Evolutionary conservation across 2,329 filamentous ascomycete species (phyloP).

Genomic region (Microsporum canis): DNA sequence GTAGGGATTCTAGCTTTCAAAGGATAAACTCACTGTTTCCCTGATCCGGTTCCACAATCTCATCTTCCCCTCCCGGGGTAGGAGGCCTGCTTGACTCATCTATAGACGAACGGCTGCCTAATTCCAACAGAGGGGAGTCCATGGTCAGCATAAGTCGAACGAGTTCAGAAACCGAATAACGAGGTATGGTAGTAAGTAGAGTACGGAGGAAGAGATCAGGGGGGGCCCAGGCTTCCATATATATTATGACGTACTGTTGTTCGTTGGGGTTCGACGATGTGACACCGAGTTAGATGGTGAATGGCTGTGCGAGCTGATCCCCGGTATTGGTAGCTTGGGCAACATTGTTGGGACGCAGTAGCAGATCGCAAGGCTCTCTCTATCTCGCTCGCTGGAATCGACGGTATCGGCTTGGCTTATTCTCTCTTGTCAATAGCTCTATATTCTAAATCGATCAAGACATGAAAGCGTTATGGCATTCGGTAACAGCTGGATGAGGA

Average conservation of each 20-base stretch:
- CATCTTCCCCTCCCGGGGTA: constrained; percentile 51
- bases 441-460: not conserved
- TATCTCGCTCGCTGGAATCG: not conserved
- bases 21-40: constrained; percentile 61
- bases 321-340: constrained; percentile 12
- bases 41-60: constrained; percentile 80
- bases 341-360: constrained; percentile 18
- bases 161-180: not conserved
- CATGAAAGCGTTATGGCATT: not conserved
- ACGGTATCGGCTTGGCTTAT: not conserved
- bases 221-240: not conserved
- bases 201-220: not conserved
- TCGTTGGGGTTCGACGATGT: constrained; percentile 28
- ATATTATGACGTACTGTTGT: constrained; percentile 21
- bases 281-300: constrained; percentile 16
- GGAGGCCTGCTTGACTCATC: constrained; percentile 40
- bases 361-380: not conserved
- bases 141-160: constrained; percentile 9
- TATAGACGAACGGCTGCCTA: constrained; percentile 44
- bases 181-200: not conserved
- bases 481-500: not conserved
- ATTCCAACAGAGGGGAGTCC: constrained; percentile 6
- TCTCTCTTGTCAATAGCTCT: not conserved
- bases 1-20: not conserved
- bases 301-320: constrained; percentile 7